Base-by-base conservation (phyloP, 768 basidiomycete genomes). In the Cyclocybe aegerita region DNA sequence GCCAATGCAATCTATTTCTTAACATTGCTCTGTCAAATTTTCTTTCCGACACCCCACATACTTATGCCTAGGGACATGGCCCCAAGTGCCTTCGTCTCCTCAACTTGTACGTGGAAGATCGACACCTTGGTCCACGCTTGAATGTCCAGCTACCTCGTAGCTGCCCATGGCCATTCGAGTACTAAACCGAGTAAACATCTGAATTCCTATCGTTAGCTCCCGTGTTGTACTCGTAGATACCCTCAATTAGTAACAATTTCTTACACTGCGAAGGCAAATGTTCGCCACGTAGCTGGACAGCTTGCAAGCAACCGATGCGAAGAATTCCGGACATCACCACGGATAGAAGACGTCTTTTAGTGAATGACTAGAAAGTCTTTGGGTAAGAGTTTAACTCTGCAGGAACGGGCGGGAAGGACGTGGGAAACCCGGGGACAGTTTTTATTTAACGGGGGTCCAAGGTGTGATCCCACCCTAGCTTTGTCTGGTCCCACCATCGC, bases 1-100 rank as follows among this genome's bases (percentile, higher is more conserved):
- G 43, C 53, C 41, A 48, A 59, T 58, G 31, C 9, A 53, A 43
- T 45, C 30, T 52, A 49, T 41, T 35, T 48, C 43, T 29, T 7
- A 43, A 15, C 40, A 7, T 4, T 55, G 32, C 46, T 42, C 43
- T 38, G 50, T 53, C 23, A 23, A 48, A 52, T 52, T 54, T 44
- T 53, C 42, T 49, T 35, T 54, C 53, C 45, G 47, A 49, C 36
- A 31, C 52, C 62, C 86, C 86, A 88, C 84, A 73, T 73, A 72
- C 83, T 72, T 66, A 72, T 78, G 86, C 86, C 87, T 86, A 80
- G 87, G 79, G 73, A 86, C 86, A 89, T 68, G 76, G 87, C 83
- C 63, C 57, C 64, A 68, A 53, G 59, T 85, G 86, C 87, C 81
- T 78, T 89, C 85, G 86, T 87, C 79, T 68, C 86, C 82, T 83